Evolutionary conservation across 805 yeast species (phyloP).

Genomic region (Komagataella mondaviorum): DNA sequence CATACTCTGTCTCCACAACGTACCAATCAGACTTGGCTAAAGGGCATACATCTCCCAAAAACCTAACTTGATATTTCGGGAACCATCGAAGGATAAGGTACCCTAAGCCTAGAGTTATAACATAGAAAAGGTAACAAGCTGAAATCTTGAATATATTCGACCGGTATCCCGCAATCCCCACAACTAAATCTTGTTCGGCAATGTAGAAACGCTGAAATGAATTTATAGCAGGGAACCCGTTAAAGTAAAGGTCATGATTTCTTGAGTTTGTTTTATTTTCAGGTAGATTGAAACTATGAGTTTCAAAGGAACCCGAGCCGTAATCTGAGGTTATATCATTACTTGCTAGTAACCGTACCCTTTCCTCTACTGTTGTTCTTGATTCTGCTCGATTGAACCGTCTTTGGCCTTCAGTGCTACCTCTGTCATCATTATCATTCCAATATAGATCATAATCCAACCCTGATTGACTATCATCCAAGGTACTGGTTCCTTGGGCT

Average conservation of each 20-base stretch:
- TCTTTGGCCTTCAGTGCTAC: slow-evolving; percentile 1
- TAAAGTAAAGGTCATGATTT: slow-evolving; percentile 29
- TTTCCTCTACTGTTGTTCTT: neutral
- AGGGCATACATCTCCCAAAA: slow-evolving; percentile 53
- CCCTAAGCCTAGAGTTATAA: slow-evolving; percentile 54
- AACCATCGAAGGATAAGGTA: slow-evolving; percentile 76
- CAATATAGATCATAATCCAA: slow-evolving; percentile 68
- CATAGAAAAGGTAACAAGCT: slow-evolving; percentile 40
- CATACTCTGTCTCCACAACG: slow-evolving; percentile 87
- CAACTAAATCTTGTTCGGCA: slow-evolving; percentile 89
- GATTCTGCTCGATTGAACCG: neutral
- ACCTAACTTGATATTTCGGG: slow-evolving; percentile 57
- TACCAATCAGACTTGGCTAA: slow-evolving; percentile 86
- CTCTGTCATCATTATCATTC: slow-evolving; percentile 44
- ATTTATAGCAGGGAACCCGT: slow-evolving; percentile 24
- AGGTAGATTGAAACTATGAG: slow-evolving; percentile 1
- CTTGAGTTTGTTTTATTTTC: slow-evolving; percentile 4
- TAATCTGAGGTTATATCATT: neutral
- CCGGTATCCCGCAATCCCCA: slow-evolving; percentile 86
- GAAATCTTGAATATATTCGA: slow-evolving; percentile 32
- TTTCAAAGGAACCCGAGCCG: neutral
- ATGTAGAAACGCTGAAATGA: slow-evolving; percentile 74
- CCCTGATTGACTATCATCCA: slow-evolving; percentile 34
- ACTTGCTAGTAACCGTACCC: neutral
- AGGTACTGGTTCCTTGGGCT: slow-evolving; percentile 80